Conservation (phyloP, 257 asterid species). For the Cynanchum wilfordii region DNA sequence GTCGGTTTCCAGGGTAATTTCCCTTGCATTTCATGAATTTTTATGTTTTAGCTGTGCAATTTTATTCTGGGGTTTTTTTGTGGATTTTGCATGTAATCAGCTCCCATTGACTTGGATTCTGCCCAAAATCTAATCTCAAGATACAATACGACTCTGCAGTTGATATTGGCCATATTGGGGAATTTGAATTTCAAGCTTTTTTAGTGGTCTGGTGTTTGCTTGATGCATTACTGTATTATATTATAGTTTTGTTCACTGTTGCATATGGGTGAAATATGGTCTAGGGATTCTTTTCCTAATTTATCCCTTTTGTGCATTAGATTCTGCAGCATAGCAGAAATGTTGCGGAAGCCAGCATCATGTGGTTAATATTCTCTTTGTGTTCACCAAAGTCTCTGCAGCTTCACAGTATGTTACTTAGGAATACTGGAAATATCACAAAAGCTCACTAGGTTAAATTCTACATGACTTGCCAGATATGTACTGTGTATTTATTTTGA, state of each 20-base stretch:
- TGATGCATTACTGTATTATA: background rate
- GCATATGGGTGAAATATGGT: background rate
- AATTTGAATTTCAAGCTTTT: background rate
- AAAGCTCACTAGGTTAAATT: background rate
- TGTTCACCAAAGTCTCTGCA: background rate
- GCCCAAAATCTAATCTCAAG: background rate
- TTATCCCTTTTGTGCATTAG: background rate
- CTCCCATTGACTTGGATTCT: background rate
- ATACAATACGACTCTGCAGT: background rate
- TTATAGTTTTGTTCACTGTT: background rate
- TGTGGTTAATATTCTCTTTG: background rate
- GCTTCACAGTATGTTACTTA: background rate
- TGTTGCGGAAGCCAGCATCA: background rate
- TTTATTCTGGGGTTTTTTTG: background rate
- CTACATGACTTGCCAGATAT: background rate
- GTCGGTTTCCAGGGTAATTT: conserved; percentile 3
- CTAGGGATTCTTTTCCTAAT: background rate
- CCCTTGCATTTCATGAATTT: background rate
- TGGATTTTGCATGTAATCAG: background rate
- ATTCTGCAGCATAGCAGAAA: background rate
- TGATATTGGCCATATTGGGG: background rate
- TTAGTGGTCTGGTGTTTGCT: background rate
- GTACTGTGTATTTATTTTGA: background rate
- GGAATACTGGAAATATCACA: background rate
- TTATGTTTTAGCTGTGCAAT: background rate